These are phyloP conservation scores for Lablab purpureus DNA, from an alignment of 306 rosid species.

Conservation along the genomic window DNA sequence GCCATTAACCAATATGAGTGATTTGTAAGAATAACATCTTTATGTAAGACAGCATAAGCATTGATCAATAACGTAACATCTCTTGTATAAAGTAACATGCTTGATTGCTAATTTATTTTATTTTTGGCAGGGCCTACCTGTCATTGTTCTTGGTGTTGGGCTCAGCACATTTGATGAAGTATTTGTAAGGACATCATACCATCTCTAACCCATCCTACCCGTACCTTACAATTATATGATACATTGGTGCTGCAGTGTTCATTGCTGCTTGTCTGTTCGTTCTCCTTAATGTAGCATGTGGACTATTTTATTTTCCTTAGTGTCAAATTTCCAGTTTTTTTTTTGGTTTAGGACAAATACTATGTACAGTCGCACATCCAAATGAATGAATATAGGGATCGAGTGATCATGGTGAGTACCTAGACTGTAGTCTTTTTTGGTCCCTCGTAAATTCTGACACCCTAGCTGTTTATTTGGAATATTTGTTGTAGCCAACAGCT, in stretches of 20 bases:
- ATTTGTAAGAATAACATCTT: neutral
- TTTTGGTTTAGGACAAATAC: slow-evolving; percentile 19
- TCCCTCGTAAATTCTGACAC: neutral
- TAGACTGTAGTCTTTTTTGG: neutral
- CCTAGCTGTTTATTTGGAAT: neutral
- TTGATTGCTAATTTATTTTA: neutral
- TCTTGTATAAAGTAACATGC: neutral
- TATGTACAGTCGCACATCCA: slow-evolving; percentile 15
- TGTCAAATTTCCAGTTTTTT: neutral
- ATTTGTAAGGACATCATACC: neutral
- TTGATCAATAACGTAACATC: neutral
- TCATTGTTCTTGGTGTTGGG: slow-evolving; percentile 27
- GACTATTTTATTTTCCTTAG: neutral
- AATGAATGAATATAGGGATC: slow-evolving; percentile 29
- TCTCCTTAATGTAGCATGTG: neutral
- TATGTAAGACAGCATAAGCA: neutral
- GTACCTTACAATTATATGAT: neutral
- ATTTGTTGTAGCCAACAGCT: neutral
- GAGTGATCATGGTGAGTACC: slow-evolving; percentile 8
- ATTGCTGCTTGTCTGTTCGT: neutral
- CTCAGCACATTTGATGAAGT: slow-evolving; percentile 13
- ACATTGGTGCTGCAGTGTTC: neutral
- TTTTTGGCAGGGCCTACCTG: slow-evolving; percentile 21
- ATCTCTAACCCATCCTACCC: neutral
- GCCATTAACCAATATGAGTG: neutral